Evolutionary conservation across 2,329 filamentous ascomycete genomes (phyloP), one percentile per base, ranked within the genome.

Genomic region (Lachnellula suecica): DNA sequence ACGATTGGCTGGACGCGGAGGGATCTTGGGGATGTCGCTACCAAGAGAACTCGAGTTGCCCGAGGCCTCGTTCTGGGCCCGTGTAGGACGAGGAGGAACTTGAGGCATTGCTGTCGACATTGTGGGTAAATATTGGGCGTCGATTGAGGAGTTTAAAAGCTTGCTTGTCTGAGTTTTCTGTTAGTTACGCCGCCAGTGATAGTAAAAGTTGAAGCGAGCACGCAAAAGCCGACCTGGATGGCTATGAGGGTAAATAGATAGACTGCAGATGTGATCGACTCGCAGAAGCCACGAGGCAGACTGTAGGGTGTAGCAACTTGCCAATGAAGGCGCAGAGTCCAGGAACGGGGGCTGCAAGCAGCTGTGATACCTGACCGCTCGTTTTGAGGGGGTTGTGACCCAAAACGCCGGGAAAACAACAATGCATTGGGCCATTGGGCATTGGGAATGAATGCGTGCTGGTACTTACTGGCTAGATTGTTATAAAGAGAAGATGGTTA

Each of bases 1-100:
- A 68, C 85, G 85, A 61, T 77, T 76, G 47, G 69, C 60, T 4
- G 92, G 92, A 57, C 92, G 88, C 56, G 91, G 88, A 58, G 92
- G 92, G 44, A 96, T 79, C 65, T 82, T 83, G 56, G 92, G 91
- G 38, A 82, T 72, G 40, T 83, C 79, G 54, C 52, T 56, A 47
- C 62, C 59, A 44, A 67, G 53, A 25, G 60, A 56, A 52, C 44
- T 57, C 27, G 51, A 54, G 35, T 74, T 70, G 49, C 71, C 63
- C 52, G 72, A 62, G 52, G 72, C 63, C 38, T 71, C 66, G 55
- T 71, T 70, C 47, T 77, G 73, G 59, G 78, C 72, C 65, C 82
- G 79, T 60, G 76, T 69, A 48, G 85, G 85, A 57, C 84, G 82
- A 59, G 84, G 83, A 56, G 85, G 85, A 60, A 88, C 74, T 60